Percentiles rank a stretch among this genome's conserved stretches.
Conservation (phyloP, 805 yeast species). For the Lipomyces kockii region DNA sequence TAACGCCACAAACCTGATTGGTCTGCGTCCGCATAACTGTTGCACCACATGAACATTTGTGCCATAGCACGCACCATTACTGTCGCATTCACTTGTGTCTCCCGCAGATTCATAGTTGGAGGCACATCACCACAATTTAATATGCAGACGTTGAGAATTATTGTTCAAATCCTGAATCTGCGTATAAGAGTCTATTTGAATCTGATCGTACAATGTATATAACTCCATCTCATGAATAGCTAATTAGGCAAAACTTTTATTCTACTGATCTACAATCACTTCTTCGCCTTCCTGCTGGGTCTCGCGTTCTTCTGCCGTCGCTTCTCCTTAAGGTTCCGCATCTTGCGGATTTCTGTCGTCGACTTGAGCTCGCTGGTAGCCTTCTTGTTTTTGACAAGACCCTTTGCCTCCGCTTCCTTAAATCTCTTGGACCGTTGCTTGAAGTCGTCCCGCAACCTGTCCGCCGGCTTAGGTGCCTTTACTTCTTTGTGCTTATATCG, state of each 20-base stretch:
- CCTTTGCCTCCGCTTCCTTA: slow-evolving; percentile 75
- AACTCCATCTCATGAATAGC: neutral
- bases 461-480: slow-evolving; percentile 89
- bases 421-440: slow-evolving; percentile 80
- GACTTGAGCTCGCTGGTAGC: slow-evolving; percentile 61
- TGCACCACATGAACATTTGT: neutral
- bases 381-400: slow-evolving; percentile 52
- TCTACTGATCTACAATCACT: neutral
- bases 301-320: slow-evolving; percentile 84
- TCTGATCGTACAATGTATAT: neutral
- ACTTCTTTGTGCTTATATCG: slow-evolving; percentile 72
- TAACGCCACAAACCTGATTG: neutral
- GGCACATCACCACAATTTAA: no score
- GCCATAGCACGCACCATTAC: neutral
- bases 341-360: slow-evolving; percentile 77
- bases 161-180: neutral
- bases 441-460: slow-evolving; percentile 85
- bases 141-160: neutral
- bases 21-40: neutral
- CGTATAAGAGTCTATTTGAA: neutral
- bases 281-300: slow-evolving; percentile 54
- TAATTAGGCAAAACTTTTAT: neutral
- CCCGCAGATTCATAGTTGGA: no score
- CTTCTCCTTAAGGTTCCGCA: slow-evolving; percentile 70
- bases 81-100: neutral